Conservation (phyloP, 2,329 filamentous ascomycete genomes). For the Arthrobotrys megalospora region DNA sequence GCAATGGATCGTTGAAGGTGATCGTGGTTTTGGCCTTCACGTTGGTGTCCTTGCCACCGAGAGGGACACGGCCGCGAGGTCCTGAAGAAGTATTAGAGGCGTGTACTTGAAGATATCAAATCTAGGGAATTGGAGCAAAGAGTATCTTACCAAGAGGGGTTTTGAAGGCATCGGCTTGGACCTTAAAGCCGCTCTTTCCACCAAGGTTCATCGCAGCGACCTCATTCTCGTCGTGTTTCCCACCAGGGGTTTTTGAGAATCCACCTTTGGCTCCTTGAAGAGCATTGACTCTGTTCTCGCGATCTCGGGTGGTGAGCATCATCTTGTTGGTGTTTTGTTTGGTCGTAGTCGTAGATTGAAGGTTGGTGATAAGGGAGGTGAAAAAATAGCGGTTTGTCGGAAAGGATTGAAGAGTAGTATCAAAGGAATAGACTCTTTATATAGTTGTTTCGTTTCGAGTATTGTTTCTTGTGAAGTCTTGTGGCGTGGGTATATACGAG, state of each 20-base stretch:
- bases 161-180: slow-evolving; percentile 77
- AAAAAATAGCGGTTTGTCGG: slow-evolving; percentile 1
- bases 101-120: background rate
- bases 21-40: slow-evolving; percentile 76
- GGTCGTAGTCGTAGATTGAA: slow-evolving; percentile 7
- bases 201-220: slow-evolving; percentile 73
- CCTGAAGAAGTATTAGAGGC: slow-evolving; percentile 67
- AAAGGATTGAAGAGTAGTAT: background rate
- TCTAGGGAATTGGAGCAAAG: slow-evolving; percentile 24
- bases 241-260: slow-evolving; percentile 80
- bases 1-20: slow-evolving; percentile 71
- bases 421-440: slow-evolving; percentile 3
- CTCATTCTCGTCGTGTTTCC: slow-evolving; percentile 87
- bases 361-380: slow-evolving; percentile 1
- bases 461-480: slow-evolving; percentile 1
- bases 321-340: slow-evolving; percentile 70
- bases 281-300: slow-evolving; percentile 81
- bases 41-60: slow-evolving; percentile 97
- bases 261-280: slow-evolving; percentile 67
- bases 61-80: slow-evolving; percentile 80
- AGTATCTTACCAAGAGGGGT: slow-evolving; percentile 85
- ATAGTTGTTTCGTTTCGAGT: background rate
- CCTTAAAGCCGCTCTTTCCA: slow-evolving; percentile 69
- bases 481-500: slow-evolving; percentile 12
- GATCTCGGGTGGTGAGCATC: slow-evolving; percentile 81